Conservation (phyloP, 768 basidiomycete genomes). For the Psilocybe tampanensis region DNA sequence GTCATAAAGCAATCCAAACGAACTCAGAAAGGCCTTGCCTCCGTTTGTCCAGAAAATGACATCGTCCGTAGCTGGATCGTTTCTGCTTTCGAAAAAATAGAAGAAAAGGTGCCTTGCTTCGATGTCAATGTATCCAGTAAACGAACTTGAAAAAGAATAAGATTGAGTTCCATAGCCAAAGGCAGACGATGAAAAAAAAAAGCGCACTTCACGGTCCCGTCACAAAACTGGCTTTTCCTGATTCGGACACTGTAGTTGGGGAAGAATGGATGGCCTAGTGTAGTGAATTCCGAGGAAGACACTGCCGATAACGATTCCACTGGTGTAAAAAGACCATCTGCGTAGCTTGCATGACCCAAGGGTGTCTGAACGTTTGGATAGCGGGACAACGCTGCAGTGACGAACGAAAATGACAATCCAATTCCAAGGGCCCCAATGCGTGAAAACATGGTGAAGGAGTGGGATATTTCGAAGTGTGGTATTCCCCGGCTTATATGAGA, state of each 20-base stretch:
- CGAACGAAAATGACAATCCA: background rate
- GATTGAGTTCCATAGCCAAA: background rate
- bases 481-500: background rate
- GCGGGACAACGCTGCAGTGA: background rate
- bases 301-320: constrained; percentile 32
- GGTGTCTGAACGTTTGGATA: background rate
- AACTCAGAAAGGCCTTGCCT: constrained; percentile 27
- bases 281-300: constrained; percentile 34
- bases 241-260: constrained; percentile 56
- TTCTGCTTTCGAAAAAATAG: constrained; percentile 78
- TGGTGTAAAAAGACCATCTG: constrained; percentile 33
- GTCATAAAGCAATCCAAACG: background rate
- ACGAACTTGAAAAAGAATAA: background rate
- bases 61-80: constrained; percentile 59
- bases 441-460: background rate
- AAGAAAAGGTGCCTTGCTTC: constrained; percentile 68
- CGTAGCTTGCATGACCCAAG: constrained; percentile 2
- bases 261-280: constrained; percentile 49
- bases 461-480: background rate
- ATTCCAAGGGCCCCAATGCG: background rate
- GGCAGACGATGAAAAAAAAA: background rate
- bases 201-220: constrained; percentile 55
- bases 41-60: constrained; percentile 61
- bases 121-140: constrained; percentile 55
- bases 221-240: constrained; percentile 59